Evolutionary conservation across 2,329 filamentous ascomycete genomes (phyloP).

Genomic region (Elsinoe batatas): DNA sequence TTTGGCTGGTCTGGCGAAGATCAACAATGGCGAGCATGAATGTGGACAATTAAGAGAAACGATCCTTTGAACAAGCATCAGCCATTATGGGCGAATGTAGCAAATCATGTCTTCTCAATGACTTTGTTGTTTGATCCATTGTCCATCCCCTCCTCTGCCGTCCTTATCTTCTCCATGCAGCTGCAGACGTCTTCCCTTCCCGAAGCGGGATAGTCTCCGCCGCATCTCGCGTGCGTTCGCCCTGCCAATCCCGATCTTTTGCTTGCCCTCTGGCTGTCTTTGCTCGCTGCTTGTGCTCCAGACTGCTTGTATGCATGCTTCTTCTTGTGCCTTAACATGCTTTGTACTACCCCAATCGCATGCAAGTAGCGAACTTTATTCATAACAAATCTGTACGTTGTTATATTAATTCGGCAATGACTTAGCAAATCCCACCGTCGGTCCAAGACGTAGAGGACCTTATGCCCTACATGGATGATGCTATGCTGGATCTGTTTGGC

Average conservation of each 20-base stretch:
- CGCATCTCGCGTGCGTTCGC: not conserved
- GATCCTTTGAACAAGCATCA: no score
- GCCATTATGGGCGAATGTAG: no score
- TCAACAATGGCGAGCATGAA: not conserved
- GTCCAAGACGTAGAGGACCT: not conserved
- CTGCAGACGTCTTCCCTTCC: no score
- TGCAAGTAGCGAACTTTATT: no score
- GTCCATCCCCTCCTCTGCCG: not conserved
- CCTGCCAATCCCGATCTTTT: not conserved
- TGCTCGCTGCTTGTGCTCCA: no score
- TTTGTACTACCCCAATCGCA: no score
- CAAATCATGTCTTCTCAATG: no score
- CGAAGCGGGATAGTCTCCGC: not conserved
- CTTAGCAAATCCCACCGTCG: not conserved
- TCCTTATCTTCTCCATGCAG: not conserved
- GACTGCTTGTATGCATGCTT: no score
- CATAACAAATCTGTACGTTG: no score
- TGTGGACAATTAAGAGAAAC: no score
- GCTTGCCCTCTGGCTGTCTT: not conserved
- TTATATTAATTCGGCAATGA: not conserved
- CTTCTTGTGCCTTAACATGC: no score
- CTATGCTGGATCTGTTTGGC: slow-evolving; percentile 65
- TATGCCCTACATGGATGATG: slow-evolving; percentile 15
- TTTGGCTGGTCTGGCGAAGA: not conserved
- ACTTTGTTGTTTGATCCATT: no score